Base-by-base conservation (phyloP, 441 rosid genomes). In the Jatropha podagrica region DNA sequence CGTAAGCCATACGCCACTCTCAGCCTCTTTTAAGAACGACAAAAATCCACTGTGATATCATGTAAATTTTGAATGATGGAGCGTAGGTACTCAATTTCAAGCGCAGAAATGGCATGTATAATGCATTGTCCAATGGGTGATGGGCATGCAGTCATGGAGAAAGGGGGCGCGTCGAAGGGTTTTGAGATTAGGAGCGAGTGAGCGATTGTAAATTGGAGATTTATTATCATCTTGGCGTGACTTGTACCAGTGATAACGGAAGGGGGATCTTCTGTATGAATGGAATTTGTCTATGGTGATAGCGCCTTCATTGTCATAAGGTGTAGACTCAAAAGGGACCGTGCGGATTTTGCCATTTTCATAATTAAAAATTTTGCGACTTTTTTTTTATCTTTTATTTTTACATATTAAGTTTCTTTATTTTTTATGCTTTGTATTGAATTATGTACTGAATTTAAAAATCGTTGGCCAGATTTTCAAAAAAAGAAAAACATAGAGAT, bases 1-100 rank as follows among this genome's bases (percentile, higher is more conserved):
- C 86, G 84, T 77, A 79, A 79, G 72, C 37, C 49, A 42, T 54
- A 85, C 86, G 86, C 75, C 75, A 71, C 69, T n/a, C 23, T 66
- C 66, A 23, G 62, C 49, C 3, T 65, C 70, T 58, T 17, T 11
- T 7, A 14, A 23, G 20, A 13, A 56, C 78, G 80, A 80, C 83
- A 80, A 80, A 76, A 71, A 49, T 65, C 64, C 71, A 77, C 75
- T n/a, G 81, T 74, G 51, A 48, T 41, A 59, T 42, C 62, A 46
- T 69, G 70, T 15, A 59, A 62, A 37, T 38, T 44, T 74, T 52
- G 65, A 69, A 49, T 62, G n/a, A 14, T 64, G 32, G 15, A 41
- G 14, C 4, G 59, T 14, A 38, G 15, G 59, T 13, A 23, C 3
- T 14, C 10, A n/a, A 20, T 4, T 0, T 2, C 67, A 44, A 56